Conservation (phyloP, 352 stramenopile species). For the Phytopythium litorale region DNA sequence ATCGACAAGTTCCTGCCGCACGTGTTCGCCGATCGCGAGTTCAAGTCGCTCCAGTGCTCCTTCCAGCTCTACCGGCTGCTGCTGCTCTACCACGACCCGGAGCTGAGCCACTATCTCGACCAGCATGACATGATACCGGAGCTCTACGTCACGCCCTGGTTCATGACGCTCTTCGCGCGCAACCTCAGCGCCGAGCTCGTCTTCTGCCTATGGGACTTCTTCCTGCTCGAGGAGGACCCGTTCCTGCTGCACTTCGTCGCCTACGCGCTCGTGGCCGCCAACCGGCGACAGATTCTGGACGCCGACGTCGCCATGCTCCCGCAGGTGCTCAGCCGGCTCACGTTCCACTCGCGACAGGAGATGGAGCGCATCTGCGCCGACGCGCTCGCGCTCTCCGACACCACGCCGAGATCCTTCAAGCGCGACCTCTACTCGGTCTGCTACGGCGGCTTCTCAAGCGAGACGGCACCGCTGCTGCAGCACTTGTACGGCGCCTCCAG, state of each 20-base stretch:
- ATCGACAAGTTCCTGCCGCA: conserved; percentile 88
- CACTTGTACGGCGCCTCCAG: conserved; percentile 73
- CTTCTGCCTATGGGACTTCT: conserved; percentile 90
- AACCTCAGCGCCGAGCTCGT: conserved; percentile 69
- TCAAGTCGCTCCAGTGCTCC: conserved; percentile 89
- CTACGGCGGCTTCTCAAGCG: conserved; percentile 69
- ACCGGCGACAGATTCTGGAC: conserved; percentile 53
- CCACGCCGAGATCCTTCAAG: conserved; percentile 73
- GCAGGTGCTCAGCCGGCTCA: conserved; percentile 75
- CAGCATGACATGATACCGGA: conserved; percentile 91
- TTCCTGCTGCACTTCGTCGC: conserved; percentile 89
- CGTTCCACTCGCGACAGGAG: conserved; percentile 50
- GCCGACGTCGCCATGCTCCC: conserved; percentile 76
- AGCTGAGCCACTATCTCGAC: conserved; percentile 85
- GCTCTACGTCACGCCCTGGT: conserved; percentile 92
- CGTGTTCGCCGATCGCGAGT: conserved; percentile 88
- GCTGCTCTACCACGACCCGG: conserved; percentile 91
- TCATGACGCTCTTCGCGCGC: conserved; percentile 92
- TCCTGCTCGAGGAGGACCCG: conserved; percentile 86
- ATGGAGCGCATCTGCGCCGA: conserved; percentile 51
- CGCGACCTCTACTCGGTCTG: conserved; percentile 81
- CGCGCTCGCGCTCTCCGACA: conserved; percentile 54
- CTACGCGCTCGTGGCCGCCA: conserved; percentile 68
- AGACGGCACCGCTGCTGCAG: conserved; percentile 61
- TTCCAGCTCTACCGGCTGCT: conserved; percentile 90